Percentiles rank a stretch among this genome's conserved stretches.
These are phyloP conservation scores for Halenospora varia DNA, from an alignment of 495 filamentous ascomycete species.

Conservation along the genomic window DNA sequence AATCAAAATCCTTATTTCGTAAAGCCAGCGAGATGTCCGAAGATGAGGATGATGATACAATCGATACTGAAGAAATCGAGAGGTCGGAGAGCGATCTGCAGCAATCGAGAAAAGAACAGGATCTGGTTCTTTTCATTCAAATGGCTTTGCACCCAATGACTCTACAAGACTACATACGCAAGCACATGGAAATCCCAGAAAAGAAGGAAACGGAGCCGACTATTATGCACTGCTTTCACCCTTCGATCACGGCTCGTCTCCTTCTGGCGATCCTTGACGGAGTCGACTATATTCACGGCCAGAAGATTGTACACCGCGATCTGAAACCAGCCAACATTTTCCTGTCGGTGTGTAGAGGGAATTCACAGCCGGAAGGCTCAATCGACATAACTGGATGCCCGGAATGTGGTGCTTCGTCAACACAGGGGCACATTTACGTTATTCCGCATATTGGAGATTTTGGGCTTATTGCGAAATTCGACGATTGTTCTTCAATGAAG, in stretches of 20 bases:
- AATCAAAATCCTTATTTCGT: not conserved
- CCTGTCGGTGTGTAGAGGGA: conserved; percentile 25
- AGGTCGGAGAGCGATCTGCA: not conserved
- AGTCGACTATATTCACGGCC: conserved; percentile 21
- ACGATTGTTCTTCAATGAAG: not conserved
- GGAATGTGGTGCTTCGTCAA: conserved; percentile 17
- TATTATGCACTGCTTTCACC: conserved; percentile 39
- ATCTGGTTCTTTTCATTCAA: conserved; percentile 33
- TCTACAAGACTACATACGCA: conserved; percentile 28
- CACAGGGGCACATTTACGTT: conserved; percentile 12
- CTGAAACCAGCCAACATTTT: conserved; percentile 46
- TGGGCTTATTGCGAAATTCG: conserved; percentile 22
- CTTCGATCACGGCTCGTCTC: conserved; percentile 26
- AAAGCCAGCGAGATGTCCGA: conserved; percentile 4
- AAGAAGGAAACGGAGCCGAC: conserved; percentile 2
- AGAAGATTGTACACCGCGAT: conserved; percentile 39
- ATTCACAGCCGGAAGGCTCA: conserved; percentile 22
- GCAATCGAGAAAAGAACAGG: not conserved
- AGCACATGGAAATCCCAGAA: no score
- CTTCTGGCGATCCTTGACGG: conserved; percentile 31
- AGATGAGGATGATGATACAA: conserved; percentile 14
- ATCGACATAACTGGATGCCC: conserved; percentile 31
- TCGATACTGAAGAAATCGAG: conserved; percentile 2
- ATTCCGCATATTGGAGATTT: conserved; percentile 28
- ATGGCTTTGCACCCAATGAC: conserved; percentile 40